Evolutionary conservation across 1,139 yeast species (phyloP).

Genomic region (Protomyces inundatus): DNA sequence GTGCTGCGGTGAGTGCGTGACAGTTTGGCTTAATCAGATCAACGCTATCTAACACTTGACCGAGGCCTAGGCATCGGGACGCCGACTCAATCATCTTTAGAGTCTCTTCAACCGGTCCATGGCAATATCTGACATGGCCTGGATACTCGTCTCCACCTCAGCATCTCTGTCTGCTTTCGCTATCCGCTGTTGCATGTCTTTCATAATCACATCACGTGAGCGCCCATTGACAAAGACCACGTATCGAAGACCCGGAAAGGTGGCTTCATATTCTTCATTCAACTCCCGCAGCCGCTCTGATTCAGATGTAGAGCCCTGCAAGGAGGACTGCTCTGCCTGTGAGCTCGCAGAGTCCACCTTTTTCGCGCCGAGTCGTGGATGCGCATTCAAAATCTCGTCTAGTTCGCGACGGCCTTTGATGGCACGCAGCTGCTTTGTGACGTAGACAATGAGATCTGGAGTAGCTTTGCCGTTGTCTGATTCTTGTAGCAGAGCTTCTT

Average conservation of each 20-base stretch:
- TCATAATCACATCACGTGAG: slow-evolving; percentile 58
- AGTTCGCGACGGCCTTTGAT: slow-evolving; percentile 2
- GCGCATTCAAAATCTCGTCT: slow-evolving; percentile 46
- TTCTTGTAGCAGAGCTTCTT: not conserved
- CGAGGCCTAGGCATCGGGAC: too few relatives aligned
- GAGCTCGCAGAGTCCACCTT: slow-evolving; percentile 58
- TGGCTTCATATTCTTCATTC: slow-evolving; percentile 59
- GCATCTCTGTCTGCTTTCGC: slow-evolving; percentile 38
- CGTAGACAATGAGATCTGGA: not conserved
- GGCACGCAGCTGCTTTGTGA: not conserved
- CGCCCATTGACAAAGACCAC: slow-evolving; percentile 92
- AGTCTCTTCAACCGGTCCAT: not conserved
- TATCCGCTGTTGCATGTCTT: slow-evolving; percentile 60
- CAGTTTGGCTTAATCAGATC: too few relatives aligned
- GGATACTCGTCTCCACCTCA: slow-evolving; percentile 7
- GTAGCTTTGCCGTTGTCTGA: not conserved
- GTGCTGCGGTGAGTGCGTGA: too few relatives aligned
- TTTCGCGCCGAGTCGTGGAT: slow-evolving; percentile 76
- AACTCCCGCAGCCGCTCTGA: slow-evolving; percentile 48
- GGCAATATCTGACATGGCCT: slow-evolving; percentile 14
- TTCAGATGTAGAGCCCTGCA: slow-evolving; percentile 48
- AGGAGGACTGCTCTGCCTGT: slow-evolving; percentile 61
- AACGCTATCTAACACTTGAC: too few relatives aligned
- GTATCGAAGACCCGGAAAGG: slow-evolving; percentile 76
- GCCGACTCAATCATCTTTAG: too few relatives aligned